phyloP scores from a whole-genome alignment of 495 filamentous ascomycete genomes.

The Trichoderma erinaceum region DNA sequence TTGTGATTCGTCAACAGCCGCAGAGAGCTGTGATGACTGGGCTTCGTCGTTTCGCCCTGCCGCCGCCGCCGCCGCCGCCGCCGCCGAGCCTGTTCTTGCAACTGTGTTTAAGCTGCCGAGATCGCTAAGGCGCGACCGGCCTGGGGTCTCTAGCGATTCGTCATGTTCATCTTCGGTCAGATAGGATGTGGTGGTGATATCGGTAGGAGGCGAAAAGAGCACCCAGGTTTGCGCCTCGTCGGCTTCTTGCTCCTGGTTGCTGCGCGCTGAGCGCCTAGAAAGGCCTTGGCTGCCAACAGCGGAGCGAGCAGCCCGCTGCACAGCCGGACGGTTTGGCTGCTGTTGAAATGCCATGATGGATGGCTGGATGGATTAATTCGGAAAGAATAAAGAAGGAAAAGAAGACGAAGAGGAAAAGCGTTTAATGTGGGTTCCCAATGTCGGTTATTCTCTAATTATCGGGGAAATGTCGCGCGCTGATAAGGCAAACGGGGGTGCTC shows the following conservation, averaged over 20 bases:
- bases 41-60: constrained; percentile 35
- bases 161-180: constrained; percentile 52
- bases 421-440: neutral
- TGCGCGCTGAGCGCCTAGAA: constrained; percentile 2
- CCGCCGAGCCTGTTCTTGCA: constrained; percentile 33
- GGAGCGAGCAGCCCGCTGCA: constrained; percentile 52
- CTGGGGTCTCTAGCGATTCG: constrained; percentile 63
- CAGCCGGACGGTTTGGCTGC: constrained; percentile 59
- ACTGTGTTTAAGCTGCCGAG: constrained; percentile 74
- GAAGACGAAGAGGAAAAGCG: neutral
- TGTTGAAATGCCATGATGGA: constrained; percentile 77
- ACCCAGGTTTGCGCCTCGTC: constrained; percentile 89
- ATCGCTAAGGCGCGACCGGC: constrained; percentile 71
- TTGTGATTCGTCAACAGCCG: constrained; percentile 44
- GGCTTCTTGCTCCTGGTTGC: constrained; percentile 19
- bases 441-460: constrained; percentile 2
- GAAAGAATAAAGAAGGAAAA: neutral
- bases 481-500: neutral
- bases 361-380: constrained; percentile 17
- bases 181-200: constrained; percentile 58
- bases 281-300: constrained; percentile 19
- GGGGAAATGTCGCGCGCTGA: constrained; percentile 9
- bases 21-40: constrained; percentile 36
- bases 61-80: constrained; percentile 21
- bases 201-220: constrained; percentile 75